A percentile compares a stretch with the other conserved stretches of the same genome.
These are phyloP conservation scores for Puccinellia tenuiflora DNA, from an alignment of 176 grass and related monocot species.

Conservation along the genomic window DNA sequence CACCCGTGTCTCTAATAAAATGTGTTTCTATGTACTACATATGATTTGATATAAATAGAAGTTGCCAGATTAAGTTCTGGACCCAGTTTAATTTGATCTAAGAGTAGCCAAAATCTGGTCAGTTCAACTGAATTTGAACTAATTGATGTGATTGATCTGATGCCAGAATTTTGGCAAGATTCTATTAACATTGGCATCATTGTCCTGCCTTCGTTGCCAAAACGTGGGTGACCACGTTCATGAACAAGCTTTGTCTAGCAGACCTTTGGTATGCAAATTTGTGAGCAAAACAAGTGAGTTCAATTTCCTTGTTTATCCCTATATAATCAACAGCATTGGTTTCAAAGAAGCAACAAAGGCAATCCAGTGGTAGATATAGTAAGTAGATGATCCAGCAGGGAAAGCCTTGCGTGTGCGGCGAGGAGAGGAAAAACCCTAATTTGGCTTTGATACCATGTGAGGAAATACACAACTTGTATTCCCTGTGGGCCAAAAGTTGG, in stretches of 20 bases:
- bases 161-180: background rate
- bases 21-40: background rate
- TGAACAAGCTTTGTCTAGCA: background rate
- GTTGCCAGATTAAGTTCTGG: constrained; percentile 1
- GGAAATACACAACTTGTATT: too few species aligned
- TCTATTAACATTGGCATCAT: background rate
- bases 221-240: background rate
- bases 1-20: background rate
- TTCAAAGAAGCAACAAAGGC: constrained; percentile 5
- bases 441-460: too few species aligned
- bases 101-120: background rate
- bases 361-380: constrained; percentile 22
- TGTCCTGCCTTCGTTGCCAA: background rate
- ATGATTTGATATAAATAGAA: background rate
- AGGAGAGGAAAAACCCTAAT: too few species aligned
- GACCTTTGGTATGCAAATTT: background rate
- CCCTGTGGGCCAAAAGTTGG: too few species aligned
- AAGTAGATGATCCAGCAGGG: too few species aligned
- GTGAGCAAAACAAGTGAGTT: background rate
- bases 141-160: background rate
- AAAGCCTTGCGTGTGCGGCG: too few species aligned
- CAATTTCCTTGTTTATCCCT: background rate
- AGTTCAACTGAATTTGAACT: background rate
- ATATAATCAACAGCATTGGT: constrained; percentile 13
- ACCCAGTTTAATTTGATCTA: background rate